These are phyloP conservation scores for Rhododendron williamsianum DNA, from an alignment of 148 eudicot species.

Conservation along the genomic window DNA sequence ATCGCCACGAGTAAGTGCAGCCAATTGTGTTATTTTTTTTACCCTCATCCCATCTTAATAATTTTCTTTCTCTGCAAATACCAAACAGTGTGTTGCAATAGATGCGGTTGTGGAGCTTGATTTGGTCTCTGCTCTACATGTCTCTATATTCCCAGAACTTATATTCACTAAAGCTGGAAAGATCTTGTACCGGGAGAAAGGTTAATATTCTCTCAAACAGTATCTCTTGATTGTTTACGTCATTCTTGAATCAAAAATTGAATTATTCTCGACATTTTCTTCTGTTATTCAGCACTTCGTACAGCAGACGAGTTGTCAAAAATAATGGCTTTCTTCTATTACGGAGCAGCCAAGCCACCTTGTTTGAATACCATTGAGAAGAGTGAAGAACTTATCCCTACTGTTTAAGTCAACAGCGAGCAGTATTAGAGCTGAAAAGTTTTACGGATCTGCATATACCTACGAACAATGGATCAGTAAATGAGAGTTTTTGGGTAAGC, in stretches of 20 bases:
- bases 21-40: not conserved
- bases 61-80: not conserved
- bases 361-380: constrained; percentile 32
- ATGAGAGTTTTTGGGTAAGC: not conserved
- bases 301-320: constrained; percentile 84
- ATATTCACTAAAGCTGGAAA: constrained; percentile 92
- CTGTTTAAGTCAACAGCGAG: constrained; percentile 23
- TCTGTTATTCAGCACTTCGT: constrained; percentile 43
- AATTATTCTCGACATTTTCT: not conserved
- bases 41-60: not conserved
- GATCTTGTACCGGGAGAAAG: constrained; percentile 87
- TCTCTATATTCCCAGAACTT: constrained; percentile 74
- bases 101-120: constrained; percentile 79
- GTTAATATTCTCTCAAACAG: constrained; percentile 22
- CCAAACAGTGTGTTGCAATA: constrained; percentile 81
- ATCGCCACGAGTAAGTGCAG: constrained; percentile 78
- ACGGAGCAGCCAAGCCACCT: constrained; percentile 82
- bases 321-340: constrained; percentile 94
- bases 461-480: not conserved
- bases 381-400: constrained; percentile 58
- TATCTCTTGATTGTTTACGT: not conserved
- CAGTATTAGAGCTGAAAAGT: not conserved
- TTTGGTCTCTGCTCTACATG: constrained; percentile 75
- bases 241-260: not conserved
- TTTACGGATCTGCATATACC: not conserved